Conservation (phyloP, 2,329 filamentous ascomycete genomes). For the Dendrostoma leiphaemia region DNA sequence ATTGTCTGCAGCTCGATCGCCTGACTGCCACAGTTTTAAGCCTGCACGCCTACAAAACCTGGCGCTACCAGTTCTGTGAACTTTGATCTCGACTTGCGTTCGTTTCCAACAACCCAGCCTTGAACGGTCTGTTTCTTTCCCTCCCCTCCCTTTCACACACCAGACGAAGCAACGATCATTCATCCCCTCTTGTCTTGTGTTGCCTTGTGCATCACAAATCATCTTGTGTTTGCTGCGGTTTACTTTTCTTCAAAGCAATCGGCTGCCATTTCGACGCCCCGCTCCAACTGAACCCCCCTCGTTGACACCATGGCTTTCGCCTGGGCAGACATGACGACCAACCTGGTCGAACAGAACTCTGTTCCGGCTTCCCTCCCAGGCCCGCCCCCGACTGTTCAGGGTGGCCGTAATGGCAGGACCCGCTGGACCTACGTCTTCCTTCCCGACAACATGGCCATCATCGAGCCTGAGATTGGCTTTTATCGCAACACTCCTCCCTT, state of each 20-base stretch:
- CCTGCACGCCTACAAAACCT: too few relatives aligned
- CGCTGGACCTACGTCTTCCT: constrained; percentile 10
- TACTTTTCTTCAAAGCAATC: constrained; percentile 1
- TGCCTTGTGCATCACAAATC: constrained; percentile 1
- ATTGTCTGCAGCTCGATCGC: too few relatives aligned
- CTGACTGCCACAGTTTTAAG: too few relatives aligned
- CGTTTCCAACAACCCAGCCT: too few relatives aligned
- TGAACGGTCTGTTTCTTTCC: too few relatives aligned
- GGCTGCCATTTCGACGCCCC: neutral
- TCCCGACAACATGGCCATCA: neutral
- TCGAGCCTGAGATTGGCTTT: constrained; percentile 19
- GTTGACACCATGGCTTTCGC: constrained; percentile 6
- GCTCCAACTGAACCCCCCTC: neutral
- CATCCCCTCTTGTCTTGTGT: too few relatives aligned
- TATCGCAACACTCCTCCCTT: constrained; percentile 16
- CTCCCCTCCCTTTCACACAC: too few relatives aligned
- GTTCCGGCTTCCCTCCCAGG: neutral
- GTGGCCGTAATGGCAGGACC: neutral
- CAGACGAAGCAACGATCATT: too few relatives aligned
- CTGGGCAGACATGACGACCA: constrained; percentile 25
- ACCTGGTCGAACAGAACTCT: constrained; percentile 22
- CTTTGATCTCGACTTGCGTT: too few relatives aligned
- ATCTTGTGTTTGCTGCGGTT: constrained; percentile 7
- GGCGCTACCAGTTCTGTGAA: too few relatives aligned
- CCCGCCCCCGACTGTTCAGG: neutral